phyloP scores from a whole-genome alignment of 805 yeast genomes.

The Spathaspora gorwiae region DNA sequence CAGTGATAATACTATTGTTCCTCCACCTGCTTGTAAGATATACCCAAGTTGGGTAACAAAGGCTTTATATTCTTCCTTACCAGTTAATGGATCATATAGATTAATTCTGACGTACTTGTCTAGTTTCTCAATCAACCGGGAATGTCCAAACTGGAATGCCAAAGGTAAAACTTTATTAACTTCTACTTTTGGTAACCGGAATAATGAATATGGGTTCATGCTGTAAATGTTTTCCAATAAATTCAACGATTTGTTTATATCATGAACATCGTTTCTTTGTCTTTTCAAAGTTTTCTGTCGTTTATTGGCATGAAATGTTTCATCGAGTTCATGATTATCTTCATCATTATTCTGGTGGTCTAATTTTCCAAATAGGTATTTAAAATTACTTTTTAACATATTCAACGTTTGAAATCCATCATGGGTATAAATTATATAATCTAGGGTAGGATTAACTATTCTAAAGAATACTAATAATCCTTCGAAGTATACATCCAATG shows the following conservation, averaged over 20 bases:
- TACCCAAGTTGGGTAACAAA: constrained; percentile 10
- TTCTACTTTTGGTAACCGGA: not conserved
- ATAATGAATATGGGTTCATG: constrained; percentile 5
- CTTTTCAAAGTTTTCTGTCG: not conserved
- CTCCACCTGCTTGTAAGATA: constrained; percentile 9
- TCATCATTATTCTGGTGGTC: too few species aligned
- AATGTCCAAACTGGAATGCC: not conserved
- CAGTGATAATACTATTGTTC: constrained; percentile 13
- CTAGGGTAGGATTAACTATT: constrained; percentile 15
- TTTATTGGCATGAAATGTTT: not conserved
- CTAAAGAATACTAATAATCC: constrained; percentile 17
- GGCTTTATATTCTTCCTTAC: constrained; percentile 7
- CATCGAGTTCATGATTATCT: not conserved
- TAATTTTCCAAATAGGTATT: not conserved
- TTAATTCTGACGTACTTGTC: not conserved
- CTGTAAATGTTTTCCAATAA: not conserved
- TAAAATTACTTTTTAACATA: not conserved
- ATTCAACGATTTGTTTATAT: not conserved
- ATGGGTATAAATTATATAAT: constrained; percentile 6
- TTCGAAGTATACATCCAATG: constrained; percentile 24
- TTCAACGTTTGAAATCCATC: constrained; percentile 1
- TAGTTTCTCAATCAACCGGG: not conserved
- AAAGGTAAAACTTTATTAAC: not conserved
- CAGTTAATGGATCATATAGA: not conserved
- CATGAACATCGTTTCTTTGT: not conserved